A percentile compares a stretch with the other conserved stretches of the same genome.
phyloP scores from a whole-genome alignment of 116 monocot species.

The Posidonia oceanica region DNA sequence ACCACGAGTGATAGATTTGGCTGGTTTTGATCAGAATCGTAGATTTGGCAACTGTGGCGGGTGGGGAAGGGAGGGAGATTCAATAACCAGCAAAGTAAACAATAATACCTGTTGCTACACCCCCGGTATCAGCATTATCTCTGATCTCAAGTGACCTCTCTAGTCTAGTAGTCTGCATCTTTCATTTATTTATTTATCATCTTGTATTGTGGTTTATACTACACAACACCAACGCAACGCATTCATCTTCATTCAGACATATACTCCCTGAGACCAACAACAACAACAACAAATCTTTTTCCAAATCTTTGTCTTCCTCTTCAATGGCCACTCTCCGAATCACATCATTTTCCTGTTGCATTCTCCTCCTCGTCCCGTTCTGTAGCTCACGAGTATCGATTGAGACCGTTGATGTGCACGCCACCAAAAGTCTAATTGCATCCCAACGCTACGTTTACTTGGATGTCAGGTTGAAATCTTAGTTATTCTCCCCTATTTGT shows the following conservation, averaged over 20 bases:
- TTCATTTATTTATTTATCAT: no score
- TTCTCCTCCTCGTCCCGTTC: neutral
- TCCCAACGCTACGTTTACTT: slow-evolving; percentile 31
- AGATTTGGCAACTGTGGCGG: no score
- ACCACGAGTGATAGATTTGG: neutral
- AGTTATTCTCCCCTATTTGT: neutral
- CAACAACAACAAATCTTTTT: neutral
- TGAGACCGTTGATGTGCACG: slow-evolving; percentile 41
- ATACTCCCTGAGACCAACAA: no score
- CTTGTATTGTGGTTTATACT: no score
- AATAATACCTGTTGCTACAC: neutral
- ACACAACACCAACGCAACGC: neutral
- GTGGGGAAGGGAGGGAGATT: neutral
- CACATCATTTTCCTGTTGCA: neutral
- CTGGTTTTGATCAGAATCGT: neutral
- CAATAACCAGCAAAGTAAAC: neutral
- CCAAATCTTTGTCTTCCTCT: neutral
- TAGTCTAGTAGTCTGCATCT: no score
- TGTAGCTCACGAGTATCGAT: slow-evolving; percentile 16
- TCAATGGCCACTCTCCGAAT: neutral
- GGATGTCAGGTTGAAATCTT: slow-evolving; percentile 42
- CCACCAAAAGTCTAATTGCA: slow-evolving; percentile 23
- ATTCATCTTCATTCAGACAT: neutral
- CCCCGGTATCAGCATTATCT: neutral
- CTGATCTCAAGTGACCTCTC: neutral